phyloP scores from a whole-genome alignment of 768 basidiomycete species.

The Cubamyces sp. region DNA sequence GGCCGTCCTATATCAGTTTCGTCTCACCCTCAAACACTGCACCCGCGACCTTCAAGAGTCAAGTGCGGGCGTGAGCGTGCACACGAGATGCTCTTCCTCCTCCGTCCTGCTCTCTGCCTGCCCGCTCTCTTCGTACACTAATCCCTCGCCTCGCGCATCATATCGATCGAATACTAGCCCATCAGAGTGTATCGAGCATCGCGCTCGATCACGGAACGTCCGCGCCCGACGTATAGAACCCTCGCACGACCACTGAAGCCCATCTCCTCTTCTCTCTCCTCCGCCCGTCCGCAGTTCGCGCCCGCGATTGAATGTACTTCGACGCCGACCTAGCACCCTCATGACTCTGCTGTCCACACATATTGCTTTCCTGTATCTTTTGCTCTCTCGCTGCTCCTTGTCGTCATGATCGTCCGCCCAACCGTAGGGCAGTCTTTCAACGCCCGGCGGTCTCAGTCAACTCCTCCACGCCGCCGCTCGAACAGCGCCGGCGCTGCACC shows the following conservation, averaged over 20 bases:
- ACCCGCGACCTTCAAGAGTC: slow-evolving; percentile 11
- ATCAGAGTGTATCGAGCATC: slow-evolving; percentile 2
- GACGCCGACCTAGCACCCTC: slow-evolving; percentile 13
- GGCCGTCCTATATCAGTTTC: slow-evolving; percentile 13
- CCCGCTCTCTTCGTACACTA: not conserved
- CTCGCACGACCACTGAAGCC: slow-evolving; percentile 11
- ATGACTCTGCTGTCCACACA: slow-evolving; percentile 13
- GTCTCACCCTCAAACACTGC: slow-evolving; percentile 15
- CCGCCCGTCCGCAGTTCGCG: not conserved
- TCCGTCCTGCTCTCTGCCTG: not conserved
- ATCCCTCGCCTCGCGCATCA: slow-evolving; percentile 6
- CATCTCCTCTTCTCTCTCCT: not conserved
- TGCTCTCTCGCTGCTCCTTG: slow-evolving; percentile 1
- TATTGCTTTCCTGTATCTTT: not conserved
- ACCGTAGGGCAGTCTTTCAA: not conserved
- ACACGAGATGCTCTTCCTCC: slow-evolving; percentile 9
- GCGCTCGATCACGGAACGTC: slow-evolving; percentile 5
- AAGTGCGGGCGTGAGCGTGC: not conserved
- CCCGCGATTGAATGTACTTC: slow-evolving; percentile 8
- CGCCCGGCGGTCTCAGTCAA: slow-evolving; percentile 17
- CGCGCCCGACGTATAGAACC: slow-evolving; percentile 1
- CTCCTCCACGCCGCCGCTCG: slow-evolving; percentile 21
- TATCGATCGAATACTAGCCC: slow-evolving; percentile 21
- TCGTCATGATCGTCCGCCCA: slow-evolving; percentile 23
- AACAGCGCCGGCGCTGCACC: slow-evolving; percentile 15